These are phyloP conservation scores for Digitaria exilis DNA, from an alignment of 202 grass and related monocot species.

Conservation along the genomic window DNA sequence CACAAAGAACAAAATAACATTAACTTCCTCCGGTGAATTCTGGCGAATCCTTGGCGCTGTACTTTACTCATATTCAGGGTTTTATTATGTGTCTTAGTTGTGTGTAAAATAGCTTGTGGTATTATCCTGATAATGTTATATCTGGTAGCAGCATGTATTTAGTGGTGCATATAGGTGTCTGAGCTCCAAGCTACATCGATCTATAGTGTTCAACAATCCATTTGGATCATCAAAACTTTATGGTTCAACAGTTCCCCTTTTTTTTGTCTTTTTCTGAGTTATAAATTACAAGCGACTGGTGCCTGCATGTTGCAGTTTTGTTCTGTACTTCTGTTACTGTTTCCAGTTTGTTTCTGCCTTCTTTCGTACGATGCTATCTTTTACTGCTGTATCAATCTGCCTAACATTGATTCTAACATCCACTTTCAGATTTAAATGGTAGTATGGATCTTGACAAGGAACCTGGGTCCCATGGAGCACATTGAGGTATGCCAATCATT, in stretches of 20 bases:
- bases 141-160: conserved; percentile 20
- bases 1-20: background rate
- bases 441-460: conserved; percentile 34
- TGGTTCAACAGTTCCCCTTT: background rate
- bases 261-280: background rate
- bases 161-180: background rate
- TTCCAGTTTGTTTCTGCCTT: conserved; percentile 12
- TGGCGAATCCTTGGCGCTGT: background rate
- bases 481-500: conserved; percentile 47
- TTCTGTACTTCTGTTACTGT: background rate
- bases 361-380: conserved; percentile 10
- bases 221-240: background rate
- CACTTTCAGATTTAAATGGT: conserved; percentile 45
- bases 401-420: conserved; percentile 27
- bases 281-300: background rate
- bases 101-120: background rate
- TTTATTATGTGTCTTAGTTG: background rate
- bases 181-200: conserved; percentile 13
- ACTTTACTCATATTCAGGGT: conserved; percentile 12
- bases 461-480: conserved; percentile 33
- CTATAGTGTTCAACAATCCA: background rate
- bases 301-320: conserved; percentile 18
- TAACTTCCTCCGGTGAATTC: conserved; percentile 8
- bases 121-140: conserved; percentile 3
- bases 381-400: conserved; percentile 26